Percentiles rank a stretch among this genome's conserved stretches.
These are phyloP conservation scores for Fusarium pseudocircinatum DNA, from an alignment of 2,329 filamentous ascomycete species.

Conservation along the genomic window DNA sequence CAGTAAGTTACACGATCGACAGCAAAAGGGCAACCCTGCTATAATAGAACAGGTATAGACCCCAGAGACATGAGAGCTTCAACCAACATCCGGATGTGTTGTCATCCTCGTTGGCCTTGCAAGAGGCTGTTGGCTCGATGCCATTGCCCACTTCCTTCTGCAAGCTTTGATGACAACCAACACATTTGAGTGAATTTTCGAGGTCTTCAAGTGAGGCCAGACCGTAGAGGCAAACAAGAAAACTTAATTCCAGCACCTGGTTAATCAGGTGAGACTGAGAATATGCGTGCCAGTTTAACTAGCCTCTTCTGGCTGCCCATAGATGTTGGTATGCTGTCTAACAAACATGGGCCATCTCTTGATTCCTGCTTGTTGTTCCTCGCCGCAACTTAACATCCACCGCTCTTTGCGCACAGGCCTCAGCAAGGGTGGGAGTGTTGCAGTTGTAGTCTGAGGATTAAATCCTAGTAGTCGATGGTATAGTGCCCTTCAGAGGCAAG, in stretches of 20 bases:
- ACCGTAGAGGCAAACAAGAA: neutral
- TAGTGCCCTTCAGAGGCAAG: neutral
- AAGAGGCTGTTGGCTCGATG: constrained; percentile 26
- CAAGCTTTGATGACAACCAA: constrained; percentile 8
- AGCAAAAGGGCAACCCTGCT: neutral
- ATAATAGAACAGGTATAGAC: neutral
- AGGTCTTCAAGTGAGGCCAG: neutral
- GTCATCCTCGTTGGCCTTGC: neutral
- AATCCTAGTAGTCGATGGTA: neutral
- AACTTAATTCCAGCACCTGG: neutral
- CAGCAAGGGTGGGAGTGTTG: neutral
- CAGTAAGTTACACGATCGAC: neutral
- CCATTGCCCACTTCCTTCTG: constrained; percentile 2
- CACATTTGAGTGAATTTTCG: constrained; percentile 12
- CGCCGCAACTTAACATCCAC: constrained; percentile 17
- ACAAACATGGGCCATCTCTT: constrained; percentile 2
- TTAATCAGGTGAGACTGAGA: constrained; percentile 39
- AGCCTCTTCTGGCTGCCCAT: neutral
- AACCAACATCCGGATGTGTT: constrained; percentile 20
- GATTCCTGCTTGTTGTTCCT: neutral
- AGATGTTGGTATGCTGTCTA: constrained; percentile 12
- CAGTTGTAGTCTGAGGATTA: neutral
- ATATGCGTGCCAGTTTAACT: constrained; percentile 32
- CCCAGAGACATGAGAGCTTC: neutral
- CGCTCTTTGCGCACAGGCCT: constrained; percentile 39